Percentiles rank a stretch among this genome's conserved stretches.
phyloP scores from a whole-genome alignment of 2,329 filamentous ascomycete species.

The Verticillium tricorpus region DNA sequence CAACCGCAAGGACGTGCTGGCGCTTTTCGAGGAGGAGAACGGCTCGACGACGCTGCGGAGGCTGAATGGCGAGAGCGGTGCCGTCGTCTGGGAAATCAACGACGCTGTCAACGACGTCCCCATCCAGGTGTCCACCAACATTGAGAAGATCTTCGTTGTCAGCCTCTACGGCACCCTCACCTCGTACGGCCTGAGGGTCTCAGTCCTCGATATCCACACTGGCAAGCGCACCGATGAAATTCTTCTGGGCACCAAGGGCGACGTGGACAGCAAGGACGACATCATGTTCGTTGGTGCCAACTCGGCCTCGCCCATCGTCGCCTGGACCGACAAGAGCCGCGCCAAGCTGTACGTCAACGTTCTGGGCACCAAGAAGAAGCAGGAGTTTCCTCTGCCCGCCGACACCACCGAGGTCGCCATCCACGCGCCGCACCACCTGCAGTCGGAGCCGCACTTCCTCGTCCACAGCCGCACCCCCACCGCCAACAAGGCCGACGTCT shows the following conservation, averaged over 20 bases:
- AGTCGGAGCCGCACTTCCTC: conserved; percentile 76
- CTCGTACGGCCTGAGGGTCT: conserved; percentile 73
- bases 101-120: conserved; percentile 66
- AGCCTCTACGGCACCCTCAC: conserved; percentile 66
- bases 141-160: conserved; percentile 70
- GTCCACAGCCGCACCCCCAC: conserved; percentile 70
- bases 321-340: conserved; percentile 64
- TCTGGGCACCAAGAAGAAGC: conserved; percentile 54
- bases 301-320: conserved; percentile 68
- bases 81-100: conserved; percentile 72
- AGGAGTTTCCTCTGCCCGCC: conserved; percentile 46
- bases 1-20: conserved; percentile 65
- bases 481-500: conserved; percentile 80
- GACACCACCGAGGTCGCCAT: conserved; percentile 53
- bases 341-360: conserved; percentile 68
- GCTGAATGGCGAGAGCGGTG: conserved; percentile 68
- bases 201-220: conserved; percentile 65
- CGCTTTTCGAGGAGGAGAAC: conserved; percentile 58
- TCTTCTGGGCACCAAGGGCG: conserved; percentile 67
- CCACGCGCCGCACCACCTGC: conserved; percentile 68
- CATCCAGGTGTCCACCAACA: conserved; percentile 69
- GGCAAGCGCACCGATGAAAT: conserved; percentile 71
- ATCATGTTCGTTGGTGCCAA: conserved; percentile 74
- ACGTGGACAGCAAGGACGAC: conserved; percentile 59
- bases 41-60: conserved; percentile 59